These are phyloP conservation scores for Paraphoma sp. DNA, from an alignment of 2,329 filamentous ascomycete genomes.

Conservation along the genomic window DNA sequence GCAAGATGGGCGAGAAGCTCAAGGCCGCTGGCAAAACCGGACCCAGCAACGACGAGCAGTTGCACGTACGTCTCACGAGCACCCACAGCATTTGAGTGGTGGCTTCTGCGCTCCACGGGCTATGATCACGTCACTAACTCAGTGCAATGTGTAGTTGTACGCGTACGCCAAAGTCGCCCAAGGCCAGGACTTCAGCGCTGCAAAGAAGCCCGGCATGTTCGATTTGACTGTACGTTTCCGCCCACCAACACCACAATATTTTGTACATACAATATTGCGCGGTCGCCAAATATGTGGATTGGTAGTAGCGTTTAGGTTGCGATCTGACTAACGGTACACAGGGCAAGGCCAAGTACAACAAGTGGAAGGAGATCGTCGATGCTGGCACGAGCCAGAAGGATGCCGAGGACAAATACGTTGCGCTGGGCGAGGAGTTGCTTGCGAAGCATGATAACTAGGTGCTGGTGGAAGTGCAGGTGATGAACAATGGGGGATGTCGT, in stretches of 20 bases:
- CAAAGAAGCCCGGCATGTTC: constrained; percentile 69
- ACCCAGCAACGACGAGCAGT: constrained; percentile 47
- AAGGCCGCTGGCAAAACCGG: constrained; percentile 32
- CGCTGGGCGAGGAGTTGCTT: constrained; percentile 75
- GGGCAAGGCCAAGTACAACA: constrained; percentile 81
- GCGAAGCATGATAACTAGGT: constrained; percentile 65
- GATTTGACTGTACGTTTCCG: constrained; percentile 66
- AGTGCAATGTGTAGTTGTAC: constrained; percentile 54
- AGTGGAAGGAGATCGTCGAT: constrained; percentile 76
- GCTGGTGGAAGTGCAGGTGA: not conserved
- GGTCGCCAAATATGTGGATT: not conserved
- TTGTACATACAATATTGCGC: too few relatives aligned
- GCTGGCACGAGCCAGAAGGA: constrained; percentile 66
- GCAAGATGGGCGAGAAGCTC: constrained; percentile 39
- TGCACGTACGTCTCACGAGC: constrained; percentile 54
- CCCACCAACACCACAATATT: not conserved
- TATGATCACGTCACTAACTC: too few relatives aligned
- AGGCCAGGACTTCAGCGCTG: constrained; percentile 47
- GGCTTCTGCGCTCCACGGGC: too few relatives aligned
- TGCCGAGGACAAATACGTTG: constrained; percentile 80
- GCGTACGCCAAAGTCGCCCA: constrained; percentile 54
- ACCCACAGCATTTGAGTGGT: not conserved
- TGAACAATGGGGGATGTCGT: too few relatives aligned
- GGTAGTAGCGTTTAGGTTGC: not conserved
- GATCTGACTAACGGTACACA: constrained; percentile 45